Base-by-base conservation (phyloP, 257 asterid species). In the Lavandula angustifolia region DNA sequence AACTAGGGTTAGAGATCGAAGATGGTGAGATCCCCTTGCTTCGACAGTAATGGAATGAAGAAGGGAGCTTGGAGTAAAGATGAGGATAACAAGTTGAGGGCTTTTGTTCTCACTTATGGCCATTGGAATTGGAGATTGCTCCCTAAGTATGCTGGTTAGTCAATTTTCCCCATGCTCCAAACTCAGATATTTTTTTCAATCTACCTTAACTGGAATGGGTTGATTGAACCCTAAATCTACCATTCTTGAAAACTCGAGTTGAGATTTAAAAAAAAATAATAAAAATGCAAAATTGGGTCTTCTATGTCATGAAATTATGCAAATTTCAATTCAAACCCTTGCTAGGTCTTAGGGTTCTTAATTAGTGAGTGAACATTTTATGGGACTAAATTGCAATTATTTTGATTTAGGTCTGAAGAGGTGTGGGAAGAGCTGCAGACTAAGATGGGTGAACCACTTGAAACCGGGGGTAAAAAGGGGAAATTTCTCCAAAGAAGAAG, bases 401-500 rank as follows among this genome's bases (percentile, higher is more conserved):
- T 33, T 33, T 33, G 3, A 33, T 3, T 33, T 9, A 59, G 64
- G 64, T 59, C 34, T 59, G 12, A 59, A 57, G 38, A 57, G 49
- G 27, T 57, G 63, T 17, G 62, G 62, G 46, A 55, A 57, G 63
- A 57, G 63, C 9, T 57, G 63, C 63, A 42, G 66, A 43, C n/a
- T 60, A 3, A 11, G 66, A 6, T 61, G 67, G 67, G 31, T 61
- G 43, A 61, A 61, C 42, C 55, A 61, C 32, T 44, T 61, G 43
- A 61, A 61, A 44, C 67, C 67, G 12, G 67, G 67, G 5, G 67
- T 61, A 10, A 61, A 31, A 44, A 61, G 55, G 44, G 67, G 67
- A 0, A 43, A 41, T 12, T 61, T 44, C 55, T 29, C 14, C 67
- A 61, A 61, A 7, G 13, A 61, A 61, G 67, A 61, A 44, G 67